Evolutionary conservation across 2,329 filamentous ascomycete species (phyloP).

Genomic region (Cadophora sp.): DNA sequence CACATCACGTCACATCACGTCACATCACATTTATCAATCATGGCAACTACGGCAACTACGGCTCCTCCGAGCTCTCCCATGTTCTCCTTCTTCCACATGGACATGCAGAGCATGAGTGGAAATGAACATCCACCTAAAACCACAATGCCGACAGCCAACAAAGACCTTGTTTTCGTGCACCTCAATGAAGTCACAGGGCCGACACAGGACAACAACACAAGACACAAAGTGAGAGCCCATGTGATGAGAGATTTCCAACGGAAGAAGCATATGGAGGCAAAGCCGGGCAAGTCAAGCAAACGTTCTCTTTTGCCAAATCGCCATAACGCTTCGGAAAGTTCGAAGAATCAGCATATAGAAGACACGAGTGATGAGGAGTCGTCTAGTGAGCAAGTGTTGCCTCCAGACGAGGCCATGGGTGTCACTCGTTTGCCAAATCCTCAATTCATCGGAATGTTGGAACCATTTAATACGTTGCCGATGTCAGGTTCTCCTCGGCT

Average conservation of each 20-base stretch:
- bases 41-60: slow-evolving; percentile 5
- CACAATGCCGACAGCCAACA: background rate
- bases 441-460: background rate
- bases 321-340: no score
- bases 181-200: slow-evolving; percentile 8
- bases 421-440: background rate
- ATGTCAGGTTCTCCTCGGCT: background rate
- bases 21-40: background rate
- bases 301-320: background rate
- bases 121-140: background rate
- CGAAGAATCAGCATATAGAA: background rate
- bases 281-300: background rate
- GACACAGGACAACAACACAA: background rate
- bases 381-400: background rate
- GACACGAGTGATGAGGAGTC: background rate
- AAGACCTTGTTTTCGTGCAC: slow-evolving; percentile 7
- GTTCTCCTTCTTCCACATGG: slow-evolving; percentile 7
- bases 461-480: slow-evolving; percentile 2
- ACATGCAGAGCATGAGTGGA: background rate
- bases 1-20: background rate
- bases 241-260: slow-evolving; percentile 13
- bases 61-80: slow-evolving; percentile 1
- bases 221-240: slow-evolving; percentile 2
- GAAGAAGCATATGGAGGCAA: background rate
- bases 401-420: background rate